phyloP scores from a whole-genome alignment of 257 asterid species.

The Cruciata laevipes region DNA sequence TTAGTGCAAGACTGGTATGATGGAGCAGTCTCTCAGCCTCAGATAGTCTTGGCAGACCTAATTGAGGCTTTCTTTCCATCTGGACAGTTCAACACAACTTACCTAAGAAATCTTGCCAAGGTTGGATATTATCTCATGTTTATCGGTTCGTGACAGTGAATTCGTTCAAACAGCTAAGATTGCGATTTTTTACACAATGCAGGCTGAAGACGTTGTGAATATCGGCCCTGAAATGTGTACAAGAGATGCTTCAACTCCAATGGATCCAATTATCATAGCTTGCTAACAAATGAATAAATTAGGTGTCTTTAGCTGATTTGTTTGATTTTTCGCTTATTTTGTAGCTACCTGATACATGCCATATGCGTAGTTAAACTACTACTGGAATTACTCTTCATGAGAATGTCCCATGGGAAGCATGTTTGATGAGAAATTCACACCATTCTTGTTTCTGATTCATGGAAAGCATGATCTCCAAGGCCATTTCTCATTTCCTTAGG shows the following conservation, averaged over 20 bases:
- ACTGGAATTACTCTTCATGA: conserved; percentile 6
- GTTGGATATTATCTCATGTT: conserved; percentile 23
- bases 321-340: conserved; percentile 3
- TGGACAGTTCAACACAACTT: conserved; percentile 54
- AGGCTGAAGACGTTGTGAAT: conserved; percentile 69
- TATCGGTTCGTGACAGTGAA: neutral
- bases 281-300: conserved; percentile 31
- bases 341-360: neutral
- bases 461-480: conserved; percentile 5
- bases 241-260: conserved; percentile 50
- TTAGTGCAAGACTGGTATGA: conserved; percentile 69
- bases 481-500: neutral
- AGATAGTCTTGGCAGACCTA: conserved; percentile 67
- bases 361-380: conserved; percentile 3
- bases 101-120: conserved; percentile 81
- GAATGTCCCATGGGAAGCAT: conserved; percentile 1
- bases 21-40: conserved; percentile 94
- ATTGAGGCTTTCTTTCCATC: conserved; percentile 74
- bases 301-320: conserved; percentile 1
- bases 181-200: conserved; percentile 14
- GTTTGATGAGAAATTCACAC: conserved; percentile 6
- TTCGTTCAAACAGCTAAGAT: neutral
- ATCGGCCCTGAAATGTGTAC: conserved; percentile 68
- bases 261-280: conserved; percentile 60
- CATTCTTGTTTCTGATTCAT: neutral